Conservation (phyloP, 768 basidiomycete genomes). For the Melanogaster broomeanus region DNA sequence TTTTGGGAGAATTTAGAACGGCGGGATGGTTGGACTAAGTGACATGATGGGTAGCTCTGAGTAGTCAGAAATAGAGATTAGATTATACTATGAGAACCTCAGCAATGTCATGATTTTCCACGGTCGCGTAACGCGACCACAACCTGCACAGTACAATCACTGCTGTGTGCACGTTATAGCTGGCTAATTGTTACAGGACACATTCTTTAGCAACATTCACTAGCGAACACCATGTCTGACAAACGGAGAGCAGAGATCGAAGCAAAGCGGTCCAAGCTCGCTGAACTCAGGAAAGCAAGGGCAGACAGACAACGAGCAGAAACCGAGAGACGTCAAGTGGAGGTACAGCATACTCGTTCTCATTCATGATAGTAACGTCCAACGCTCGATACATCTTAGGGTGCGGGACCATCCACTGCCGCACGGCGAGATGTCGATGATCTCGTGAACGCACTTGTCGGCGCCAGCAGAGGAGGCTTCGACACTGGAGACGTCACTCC, state of each 20-base stretch:
- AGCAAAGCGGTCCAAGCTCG: constrained; percentile 86
- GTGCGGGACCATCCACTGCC: constrained; percentile 40
- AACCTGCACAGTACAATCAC: neutral
- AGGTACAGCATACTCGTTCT: constrained; percentile 16
- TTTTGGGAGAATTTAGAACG: constrained; percentile 46
- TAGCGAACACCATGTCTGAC: constrained; percentile 48
- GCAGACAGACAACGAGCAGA: constrained; percentile 66
- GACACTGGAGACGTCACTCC: constrained; percentile 68
- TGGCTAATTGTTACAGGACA: neutral
- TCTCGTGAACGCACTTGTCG: constrained; percentile 60
- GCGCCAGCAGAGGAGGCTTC: constrained; percentile 45
- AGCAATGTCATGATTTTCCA: constrained; percentile 12
- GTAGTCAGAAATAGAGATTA: neutral
- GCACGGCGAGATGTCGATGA: constrained; percentile 67
- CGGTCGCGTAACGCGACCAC: constrained; percentile 8
- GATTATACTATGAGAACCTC: constrained; percentile 14
- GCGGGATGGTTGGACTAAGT: constrained; percentile 43
- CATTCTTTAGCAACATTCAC: too few relatives aligned
- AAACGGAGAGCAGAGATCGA: constrained; percentile 86
- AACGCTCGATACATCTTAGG: constrained; percentile 23
- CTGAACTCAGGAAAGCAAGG: constrained; percentile 77
- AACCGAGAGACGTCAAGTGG: constrained; percentile 36
- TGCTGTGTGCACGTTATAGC: neutral
- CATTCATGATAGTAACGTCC: constrained; percentile 1
- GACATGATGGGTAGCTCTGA: constrained; percentile 38